These are phyloP conservation scores for Boechera stricta DNA, from an alignment of 345 rosid species.

Conservation along the genomic window DNA sequence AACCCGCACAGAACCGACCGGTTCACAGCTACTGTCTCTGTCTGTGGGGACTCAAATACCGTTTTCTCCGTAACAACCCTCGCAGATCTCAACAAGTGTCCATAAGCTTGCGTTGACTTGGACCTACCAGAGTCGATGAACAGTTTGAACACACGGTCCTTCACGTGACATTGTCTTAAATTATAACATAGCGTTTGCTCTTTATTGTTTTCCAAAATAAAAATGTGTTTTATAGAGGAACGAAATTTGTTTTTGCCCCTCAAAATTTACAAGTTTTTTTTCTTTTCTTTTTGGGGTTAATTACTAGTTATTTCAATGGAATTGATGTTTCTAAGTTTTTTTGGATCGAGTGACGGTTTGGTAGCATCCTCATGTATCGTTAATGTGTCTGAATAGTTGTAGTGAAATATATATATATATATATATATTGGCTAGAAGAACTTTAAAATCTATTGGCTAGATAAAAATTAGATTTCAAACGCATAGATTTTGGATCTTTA, in stretches of 20 bases:
- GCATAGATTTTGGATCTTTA: too few relatives aligned
- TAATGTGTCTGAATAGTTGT: too few relatives aligned
- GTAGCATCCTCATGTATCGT: too few relatives aligned
- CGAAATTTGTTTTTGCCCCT: background rate
- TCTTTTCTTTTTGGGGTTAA: too few relatives aligned
- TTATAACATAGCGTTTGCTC: background rate
- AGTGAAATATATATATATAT: too few relatives aligned
- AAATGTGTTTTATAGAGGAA: background rate
- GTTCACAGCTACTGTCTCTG: slow-evolving; percentile 35
- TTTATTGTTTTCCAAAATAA: background rate
- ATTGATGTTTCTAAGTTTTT: background rate
- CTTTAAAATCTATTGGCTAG: too few relatives aligned
- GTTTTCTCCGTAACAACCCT: slow-evolving; percentile 28
- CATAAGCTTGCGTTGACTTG: slow-evolving; percentile 25
- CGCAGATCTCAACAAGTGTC: slow-evolving; percentile 29
- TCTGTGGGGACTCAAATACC: slow-evolving; percentile 32
- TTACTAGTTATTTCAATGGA: background rate
- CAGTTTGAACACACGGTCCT: slow-evolving; percentile 27
- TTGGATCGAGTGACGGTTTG: background rate
- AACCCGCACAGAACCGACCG: slow-evolving; percentile 38
- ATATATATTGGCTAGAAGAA: too few relatives aligned
- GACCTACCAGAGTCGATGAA: slow-evolving; percentile 24
- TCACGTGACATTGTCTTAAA: slow-evolving; percentile 39
- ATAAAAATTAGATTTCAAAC: too few relatives aligned
- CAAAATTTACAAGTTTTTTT: background rate